These are phyloP conservation scores for Saccharomycopsis amapae DNA, from an alignment of 805 yeast genomes.

Conservation along the genomic window DNA sequence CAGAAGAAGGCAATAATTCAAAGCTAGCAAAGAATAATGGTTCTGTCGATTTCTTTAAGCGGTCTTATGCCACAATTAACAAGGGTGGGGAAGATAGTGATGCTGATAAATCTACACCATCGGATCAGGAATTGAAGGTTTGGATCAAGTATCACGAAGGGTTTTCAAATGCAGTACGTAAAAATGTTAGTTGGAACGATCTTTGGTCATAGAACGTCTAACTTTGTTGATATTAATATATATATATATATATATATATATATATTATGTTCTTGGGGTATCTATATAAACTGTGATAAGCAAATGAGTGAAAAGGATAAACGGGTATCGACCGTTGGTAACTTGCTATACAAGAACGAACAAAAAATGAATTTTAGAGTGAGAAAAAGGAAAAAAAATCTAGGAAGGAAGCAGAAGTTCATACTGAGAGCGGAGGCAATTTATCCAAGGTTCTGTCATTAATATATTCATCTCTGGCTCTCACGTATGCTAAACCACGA, in stretches of 20 bases:
- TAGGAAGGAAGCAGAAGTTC: not conserved
- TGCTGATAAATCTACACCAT: constrained; percentile 23
- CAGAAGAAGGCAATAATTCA: constrained; percentile 22
- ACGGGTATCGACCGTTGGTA: not conserved
- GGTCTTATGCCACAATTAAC: constrained; percentile 31
- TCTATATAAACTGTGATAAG: no score
- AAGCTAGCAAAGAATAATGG: constrained; percentile 22
- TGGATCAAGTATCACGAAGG: constrained; percentile 96
- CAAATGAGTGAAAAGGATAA: not conserved
- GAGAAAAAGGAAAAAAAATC: not conserved
- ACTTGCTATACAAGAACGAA: no score
- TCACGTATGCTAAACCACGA: not conserved
- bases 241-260: not conserved
- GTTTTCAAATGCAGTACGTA: constrained; percentile 83
- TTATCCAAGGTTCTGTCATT: not conserved
- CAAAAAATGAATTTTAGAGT: not conserved
- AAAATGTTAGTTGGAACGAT: constrained; percentile 70
- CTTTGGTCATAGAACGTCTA: constrained; percentile 46
- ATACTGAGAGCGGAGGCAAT: not conserved
- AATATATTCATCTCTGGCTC: constrained; percentile 2
- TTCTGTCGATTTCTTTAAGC: constrained; percentile 36
- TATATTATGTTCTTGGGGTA: no score
- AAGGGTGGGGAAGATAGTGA: not conserved
- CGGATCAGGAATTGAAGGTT: constrained; percentile 32
- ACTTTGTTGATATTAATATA: no score